Evolutionary conservation across 768 basidiomycete genomes (phyloP), one percentile per base, ranked within the genome.

Genomic region (Amanita pseudoporphyria): DNA sequence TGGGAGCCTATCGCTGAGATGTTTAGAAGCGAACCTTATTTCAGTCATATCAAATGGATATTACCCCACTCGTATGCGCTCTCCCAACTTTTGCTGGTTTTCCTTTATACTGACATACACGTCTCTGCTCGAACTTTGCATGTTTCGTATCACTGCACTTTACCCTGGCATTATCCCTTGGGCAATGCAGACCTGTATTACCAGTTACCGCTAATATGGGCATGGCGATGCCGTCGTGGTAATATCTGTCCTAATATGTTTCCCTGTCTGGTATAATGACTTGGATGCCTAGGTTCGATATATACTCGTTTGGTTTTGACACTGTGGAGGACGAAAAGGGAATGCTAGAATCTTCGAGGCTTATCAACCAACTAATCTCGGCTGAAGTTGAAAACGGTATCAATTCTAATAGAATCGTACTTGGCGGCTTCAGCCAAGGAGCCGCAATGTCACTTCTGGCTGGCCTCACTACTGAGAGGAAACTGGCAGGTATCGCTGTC

Each of bases 361-460:
- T 72, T 22, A 70, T 95, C 57, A 82, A 82, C 57, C 66, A 75
- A 51, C 68, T 94, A 55, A 82, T 98, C 59, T 71, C 77, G 10
- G 71, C 73, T 2, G 93, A 97, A 64, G 70, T 93, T 16, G 78
- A 81, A 42, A 71, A 73, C 6, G 87, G 87, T 30, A 78, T 84
- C 46, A 73, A 79, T 7, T 67, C 83, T 21, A 71, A 73, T 48
- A 78, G 85, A 45, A 85, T 95, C 57, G 75, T 95, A 28, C 65
- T 97, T 19, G 91, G 89, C 31, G 93, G 93, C 9, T 95, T 94
- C 68, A 85, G 82, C 53, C 92, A 95, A 62, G 92, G 89, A 32
- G 87, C 73, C 35, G 78, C 82, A 19, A 82, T 94, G 72, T 74
- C 81, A 6, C 69, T 92, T n/a, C 66, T 93, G 43, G 79, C 81